These are phyloP conservation scores for Cicer pinnatifidum DNA, from an alignment of 306 rosid genomes.

Conservation along the genomic window DNA sequence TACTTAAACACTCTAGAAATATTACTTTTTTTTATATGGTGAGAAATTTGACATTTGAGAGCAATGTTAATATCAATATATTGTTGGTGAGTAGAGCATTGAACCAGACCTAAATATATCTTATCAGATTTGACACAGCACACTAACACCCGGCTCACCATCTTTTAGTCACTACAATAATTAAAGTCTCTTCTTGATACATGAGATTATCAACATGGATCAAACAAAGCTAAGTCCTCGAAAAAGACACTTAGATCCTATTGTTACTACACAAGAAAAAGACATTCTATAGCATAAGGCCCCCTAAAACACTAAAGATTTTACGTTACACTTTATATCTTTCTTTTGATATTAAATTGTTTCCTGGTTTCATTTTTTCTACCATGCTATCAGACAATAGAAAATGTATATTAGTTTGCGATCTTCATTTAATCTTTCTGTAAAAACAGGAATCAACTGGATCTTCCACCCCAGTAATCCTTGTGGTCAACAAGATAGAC, in stretches of 20 bases:
- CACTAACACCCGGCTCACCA: neutral
- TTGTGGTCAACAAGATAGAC: constrained; percentile 88
- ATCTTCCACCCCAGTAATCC: constrained; percentile 76
- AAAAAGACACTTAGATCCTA: constrained; percentile 26
- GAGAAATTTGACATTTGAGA: constrained; percentile 7
- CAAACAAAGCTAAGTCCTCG: constrained; percentile 3
- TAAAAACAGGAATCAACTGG: constrained; percentile 62
- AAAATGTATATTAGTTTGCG: constrained; percentile 15
- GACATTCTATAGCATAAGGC: neutral
- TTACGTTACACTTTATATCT: neutral
- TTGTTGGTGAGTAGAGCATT: constrained; percentile 24
- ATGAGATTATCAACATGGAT: constrained; percentile 4
- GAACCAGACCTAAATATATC: neutral
- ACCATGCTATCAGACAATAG: constrained; percentile 19
- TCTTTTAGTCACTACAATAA: constrained; percentile 3
- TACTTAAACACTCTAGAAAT: neutral
- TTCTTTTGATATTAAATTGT: constrained; percentile 13
- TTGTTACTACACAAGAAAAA: neutral
- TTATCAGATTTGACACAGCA: neutral
- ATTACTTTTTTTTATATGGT: constrained; percentile 9
- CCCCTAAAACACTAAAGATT: neutral
- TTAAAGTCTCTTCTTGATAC: neutral
- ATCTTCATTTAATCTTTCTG: constrained; percentile 39
- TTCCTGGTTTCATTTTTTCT: constrained; percentile 34
- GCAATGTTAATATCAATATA: neutral